Evolutionary conservation across 2,329 filamentous ascomycete genomes (phyloP).

Genomic region (Penicillium italicum): DNA sequence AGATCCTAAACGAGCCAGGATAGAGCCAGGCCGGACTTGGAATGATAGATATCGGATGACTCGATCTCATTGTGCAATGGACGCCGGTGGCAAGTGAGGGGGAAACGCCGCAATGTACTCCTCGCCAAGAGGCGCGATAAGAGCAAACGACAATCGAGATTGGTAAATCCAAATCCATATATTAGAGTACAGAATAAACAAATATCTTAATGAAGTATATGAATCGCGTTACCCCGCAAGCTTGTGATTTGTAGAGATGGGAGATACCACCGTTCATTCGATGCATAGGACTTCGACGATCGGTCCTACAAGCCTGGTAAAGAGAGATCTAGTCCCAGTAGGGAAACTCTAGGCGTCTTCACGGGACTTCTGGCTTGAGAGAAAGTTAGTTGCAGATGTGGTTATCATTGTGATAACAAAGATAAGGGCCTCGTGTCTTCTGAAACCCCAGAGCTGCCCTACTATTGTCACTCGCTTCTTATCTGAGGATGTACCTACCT

Average conservation of each 20-base stretch:
- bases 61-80: neutral
- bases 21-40: neutral
- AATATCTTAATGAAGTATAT: neutral
- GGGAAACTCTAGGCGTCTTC: slow-evolving; percentile 29
- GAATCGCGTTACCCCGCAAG: slow-evolving; percentile 11
- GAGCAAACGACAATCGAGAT: neutral
- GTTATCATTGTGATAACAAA: slow-evolving; percentile 1
- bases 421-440: slow-evolving; percentile 1
- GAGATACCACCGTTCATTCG: slow-evolving; percentile 6
- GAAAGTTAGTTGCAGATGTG: neutral
- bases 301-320: slow-evolving; percentile 19
- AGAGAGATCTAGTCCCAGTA: slow-evolving; percentile 19
- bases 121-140: neutral
- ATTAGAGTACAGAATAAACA: neutral
- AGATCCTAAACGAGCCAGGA: neutral
- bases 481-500: neutral
- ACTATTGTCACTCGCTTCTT: neutral
- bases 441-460: neutral
- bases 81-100: neutral
- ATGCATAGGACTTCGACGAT: slow-evolving; percentile 8
- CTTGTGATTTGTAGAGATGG: slow-evolving; percentile 18
- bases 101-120: neutral
- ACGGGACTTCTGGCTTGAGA: neutral
- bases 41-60: neutral
- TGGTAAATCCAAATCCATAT: neutral